A percentile compares a stretch with the other conserved stretches of the same genome.
These are phyloP conservation scores for Penicillium pulvis DNA, from an alignment of 495 filamentous ascomycete genomes.

Conservation along the genomic window DNA sequence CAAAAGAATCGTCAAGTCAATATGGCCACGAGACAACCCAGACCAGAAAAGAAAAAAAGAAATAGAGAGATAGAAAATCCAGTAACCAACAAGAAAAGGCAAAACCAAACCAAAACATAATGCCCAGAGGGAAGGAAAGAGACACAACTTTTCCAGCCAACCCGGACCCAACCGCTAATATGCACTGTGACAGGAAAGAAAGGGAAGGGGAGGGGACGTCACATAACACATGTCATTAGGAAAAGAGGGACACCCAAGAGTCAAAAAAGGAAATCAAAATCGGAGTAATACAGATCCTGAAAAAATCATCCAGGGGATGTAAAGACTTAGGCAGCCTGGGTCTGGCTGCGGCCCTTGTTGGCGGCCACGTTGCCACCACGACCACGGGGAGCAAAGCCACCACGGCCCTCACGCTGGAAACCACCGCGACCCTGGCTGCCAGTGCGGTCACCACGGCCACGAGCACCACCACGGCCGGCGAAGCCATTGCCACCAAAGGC, in stretches of 20 bases:
- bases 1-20: constrained; percentile 18
- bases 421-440: constrained; percentile 69
- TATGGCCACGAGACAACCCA: constrained; percentile 15
- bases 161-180: constrained; percentile 49
- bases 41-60: constrained; percentile 15
- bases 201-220: constrained; percentile 27
- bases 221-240: constrained; percentile 55
- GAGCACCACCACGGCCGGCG: constrained; percentile 58
- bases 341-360: constrained; percentile 53
- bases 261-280: constrained; percentile 31
- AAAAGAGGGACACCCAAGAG: constrained; percentile 13
- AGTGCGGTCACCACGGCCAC: constrained; percentile 69
- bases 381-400: constrained; percentile 53
- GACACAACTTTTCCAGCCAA: constrained; percentile 45
- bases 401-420: constrained; percentile 66
- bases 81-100: constrained; percentile 23
- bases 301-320: constrained; percentile 20
- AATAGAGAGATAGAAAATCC: constrained; percentile 20
- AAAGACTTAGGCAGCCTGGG: constrained; percentile 47
- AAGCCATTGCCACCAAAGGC: constrained; percentile 65
- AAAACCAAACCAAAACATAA: constrained; percentile 25
- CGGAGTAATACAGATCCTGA: constrained; percentile 49
- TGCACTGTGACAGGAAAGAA: constrained; percentile 44
- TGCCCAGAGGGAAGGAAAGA: constrained; percentile 39
- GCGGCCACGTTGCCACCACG: constrained; percentile 54